phyloP scores from a whole-genome alignment of 768 basidiomycete genomes.

The Russula griseocarnosa region DNA sequence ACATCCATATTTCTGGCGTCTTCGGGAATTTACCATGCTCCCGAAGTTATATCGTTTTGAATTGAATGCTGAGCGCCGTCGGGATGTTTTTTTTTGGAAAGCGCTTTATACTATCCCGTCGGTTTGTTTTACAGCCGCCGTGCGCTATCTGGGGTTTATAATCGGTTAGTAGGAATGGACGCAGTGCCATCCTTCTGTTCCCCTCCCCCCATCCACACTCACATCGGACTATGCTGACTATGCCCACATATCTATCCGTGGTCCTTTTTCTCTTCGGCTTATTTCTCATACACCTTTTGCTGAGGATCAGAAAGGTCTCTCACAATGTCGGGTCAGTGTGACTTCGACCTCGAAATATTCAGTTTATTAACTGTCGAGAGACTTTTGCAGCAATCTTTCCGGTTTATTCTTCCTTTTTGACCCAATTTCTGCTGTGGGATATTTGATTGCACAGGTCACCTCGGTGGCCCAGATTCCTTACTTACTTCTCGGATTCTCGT shows the following conservation, averaged over 20 bases:
- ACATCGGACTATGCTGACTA: neutral
- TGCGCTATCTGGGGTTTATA: no score
- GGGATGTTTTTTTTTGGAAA: no score
- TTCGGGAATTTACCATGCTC: no score
- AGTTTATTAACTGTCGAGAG: neutral
- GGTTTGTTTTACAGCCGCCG: no score
- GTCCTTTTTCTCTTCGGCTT: neutral
- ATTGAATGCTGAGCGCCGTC: no score
- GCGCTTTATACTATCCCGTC: no score
- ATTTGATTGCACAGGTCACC: neutral
- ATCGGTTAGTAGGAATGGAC: no score
- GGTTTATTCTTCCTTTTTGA: slow-evolving; percentile 12
- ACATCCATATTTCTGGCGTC: no score
- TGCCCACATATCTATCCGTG: neutral
- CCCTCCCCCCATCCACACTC: no score
- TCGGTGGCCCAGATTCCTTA: neutral
- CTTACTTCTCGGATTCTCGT: neutral
- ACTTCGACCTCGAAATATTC: neutral
- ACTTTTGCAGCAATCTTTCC: slow-evolving; percentile 10
- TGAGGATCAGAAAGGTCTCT: slow-evolving; percentile 2
- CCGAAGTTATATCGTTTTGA: no score
- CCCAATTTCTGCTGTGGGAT: neutral
- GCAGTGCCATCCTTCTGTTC: no score
- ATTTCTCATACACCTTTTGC: neutral
- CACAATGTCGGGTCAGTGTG: slow-evolving; percentile 10